Conservation (phyloP, 2,329 filamentous ascomycete genomes). For the Fusarium nurragi region DNA sequence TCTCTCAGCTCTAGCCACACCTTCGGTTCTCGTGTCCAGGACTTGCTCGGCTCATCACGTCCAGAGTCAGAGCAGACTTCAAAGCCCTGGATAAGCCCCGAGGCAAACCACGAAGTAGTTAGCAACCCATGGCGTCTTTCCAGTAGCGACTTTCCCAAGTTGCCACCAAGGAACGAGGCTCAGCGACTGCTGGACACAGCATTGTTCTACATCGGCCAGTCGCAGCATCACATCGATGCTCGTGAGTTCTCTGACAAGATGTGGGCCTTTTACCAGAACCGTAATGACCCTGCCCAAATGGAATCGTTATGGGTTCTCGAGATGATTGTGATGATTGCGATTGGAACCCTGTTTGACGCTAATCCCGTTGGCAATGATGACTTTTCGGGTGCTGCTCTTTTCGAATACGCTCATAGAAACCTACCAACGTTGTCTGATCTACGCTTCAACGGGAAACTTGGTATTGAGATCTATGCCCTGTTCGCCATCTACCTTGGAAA, state of each 20-base stretch:
- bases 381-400: slow-evolving; percentile 34
- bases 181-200: slow-evolving; percentile 38
- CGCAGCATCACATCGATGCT: slow-evolving; percentile 42
- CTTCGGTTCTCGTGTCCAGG: slow-evolving; percentile 41
- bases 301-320: slow-evolving; percentile 41
- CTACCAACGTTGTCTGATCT: slow-evolving; percentile 42
- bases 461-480: slow-evolving; percentile 44
- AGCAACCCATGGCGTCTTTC: slow-evolving; percentile 38
- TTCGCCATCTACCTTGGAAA: slow-evolving; percentile 41
- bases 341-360: slow-evolving; percentile 40
- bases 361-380: slow-evolving; percentile 42
- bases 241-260: slow-evolving; percentile 42
- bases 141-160: slow-evolving; percentile 36
- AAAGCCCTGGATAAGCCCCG: slow-evolving; percentile 34
- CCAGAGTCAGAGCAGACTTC: slow-evolving; percentile 18
- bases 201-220: slow-evolving; percentile 42
- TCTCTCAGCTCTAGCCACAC: slow-evolving; percentile 41
- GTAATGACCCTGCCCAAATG: slow-evolving; percentile 33
- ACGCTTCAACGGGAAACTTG: slow-evolving; percentile 42
- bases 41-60: slow-evolving; percentile 35
- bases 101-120: slow-evolving; percentile 28
- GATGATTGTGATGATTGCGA: slow-evolving; percentile 43
- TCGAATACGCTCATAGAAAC: slow-evolving; percentile 44
- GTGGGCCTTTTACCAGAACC: slow-evolving; percentile 43
- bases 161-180: slow-evolving; percentile 38